A percentile compares a stretch with the other conserved stretches of the same genome.
phyloP scores from a whole-genome alignment of 2,329 filamentous ascomycete genomes.

The Huntiella moniliformis region DNA sequence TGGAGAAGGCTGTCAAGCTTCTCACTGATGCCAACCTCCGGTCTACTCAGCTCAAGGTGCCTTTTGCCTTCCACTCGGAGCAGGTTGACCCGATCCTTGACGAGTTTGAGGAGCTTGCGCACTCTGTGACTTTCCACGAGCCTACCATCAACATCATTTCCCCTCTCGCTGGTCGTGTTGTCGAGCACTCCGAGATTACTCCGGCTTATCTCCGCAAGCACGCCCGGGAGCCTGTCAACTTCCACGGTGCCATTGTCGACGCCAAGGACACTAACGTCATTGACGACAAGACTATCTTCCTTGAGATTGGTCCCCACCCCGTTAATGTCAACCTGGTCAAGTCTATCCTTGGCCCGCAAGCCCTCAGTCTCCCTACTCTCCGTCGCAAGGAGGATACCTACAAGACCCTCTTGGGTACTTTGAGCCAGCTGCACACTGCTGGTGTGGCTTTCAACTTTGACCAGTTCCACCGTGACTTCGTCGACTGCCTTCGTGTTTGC shows the following conservation, averaged over 20 bases:
- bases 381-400: conserved; percentile 46
- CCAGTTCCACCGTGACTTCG: conserved; percentile 42
- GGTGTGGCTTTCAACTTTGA: conserved; percentile 51
- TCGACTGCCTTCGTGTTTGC: conserved; percentile 27
- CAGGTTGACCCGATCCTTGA: conserved; percentile 37
- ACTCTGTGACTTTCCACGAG: conserved; percentile 20
- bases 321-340: conserved; percentile 50
- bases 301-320: conserved; percentile 53
- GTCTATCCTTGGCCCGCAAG: conserved; percentile 34
- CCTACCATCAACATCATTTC: conserved; percentile 43
- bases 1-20: conserved; percentile 25
- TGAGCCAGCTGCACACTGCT: conserved; percentile 38
- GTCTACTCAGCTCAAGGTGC: conserved; percentile 28
- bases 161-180: conserved; percentile 37
- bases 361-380: conserved; percentile 37
- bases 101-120: conserved; percentile 33
- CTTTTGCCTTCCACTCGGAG: conserved; percentile 35
- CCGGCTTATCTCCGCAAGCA: conserved; percentile 41
- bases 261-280: conserved; percentile 36
- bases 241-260: conserved; percentile 36
- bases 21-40: conserved; percentile 20
- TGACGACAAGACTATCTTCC: conserved; percentile 44
- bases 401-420: conserved; percentile 39
- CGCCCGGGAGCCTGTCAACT: conserved; percentile 47
- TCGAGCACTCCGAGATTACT: conserved; percentile 30